Evolutionary conservation across 441 rosid species (phyloP).

Genomic region (Rhodomyrtus psidioides): DNA sequence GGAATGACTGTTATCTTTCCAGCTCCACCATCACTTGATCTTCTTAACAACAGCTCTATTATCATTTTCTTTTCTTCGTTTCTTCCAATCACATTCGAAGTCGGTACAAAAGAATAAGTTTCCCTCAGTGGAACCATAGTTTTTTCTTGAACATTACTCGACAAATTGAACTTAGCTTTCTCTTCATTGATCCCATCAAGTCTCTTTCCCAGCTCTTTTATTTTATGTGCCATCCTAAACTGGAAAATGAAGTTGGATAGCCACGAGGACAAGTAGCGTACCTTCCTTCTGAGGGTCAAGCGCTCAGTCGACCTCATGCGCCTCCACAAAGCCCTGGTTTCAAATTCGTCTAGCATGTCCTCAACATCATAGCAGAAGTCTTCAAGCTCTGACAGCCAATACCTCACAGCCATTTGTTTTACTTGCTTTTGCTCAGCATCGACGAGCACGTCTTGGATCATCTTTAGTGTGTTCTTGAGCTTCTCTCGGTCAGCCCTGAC

Average conservation of each 20-base stretch:
- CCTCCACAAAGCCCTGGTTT: neutral
- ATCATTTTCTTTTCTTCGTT: neutral
- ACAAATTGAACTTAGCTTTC: neutral
- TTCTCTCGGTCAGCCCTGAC: too few relatives aligned
- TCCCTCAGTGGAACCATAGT: neutral
- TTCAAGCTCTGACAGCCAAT: too few relatives aligned
- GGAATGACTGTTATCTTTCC: neutral
- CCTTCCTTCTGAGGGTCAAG: neutral
- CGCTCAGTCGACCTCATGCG: neutral
- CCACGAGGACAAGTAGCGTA: neutral
- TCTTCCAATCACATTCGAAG: constrained; percentile 6
- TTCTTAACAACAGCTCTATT: neutral
- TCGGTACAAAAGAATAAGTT: neutral
- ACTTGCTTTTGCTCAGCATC: too few relatives aligned
- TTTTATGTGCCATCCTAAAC: neutral
- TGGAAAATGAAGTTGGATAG: neutral
- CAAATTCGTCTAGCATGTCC: too few relatives aligned
- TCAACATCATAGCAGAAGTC: too few relatives aligned
- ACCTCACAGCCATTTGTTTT: too few relatives aligned
- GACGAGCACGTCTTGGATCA: too few relatives aligned
- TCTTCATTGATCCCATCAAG: neutral
- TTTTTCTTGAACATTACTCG: neutral
- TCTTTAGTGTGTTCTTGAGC: too few relatives aligned
- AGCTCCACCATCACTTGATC: neutral
- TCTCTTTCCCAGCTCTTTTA: neutral